These are phyloP conservation scores for Suillus sp. DNA, from an alignment of 768 basidiomycete genomes.

Conservation along the genomic window DNA sequence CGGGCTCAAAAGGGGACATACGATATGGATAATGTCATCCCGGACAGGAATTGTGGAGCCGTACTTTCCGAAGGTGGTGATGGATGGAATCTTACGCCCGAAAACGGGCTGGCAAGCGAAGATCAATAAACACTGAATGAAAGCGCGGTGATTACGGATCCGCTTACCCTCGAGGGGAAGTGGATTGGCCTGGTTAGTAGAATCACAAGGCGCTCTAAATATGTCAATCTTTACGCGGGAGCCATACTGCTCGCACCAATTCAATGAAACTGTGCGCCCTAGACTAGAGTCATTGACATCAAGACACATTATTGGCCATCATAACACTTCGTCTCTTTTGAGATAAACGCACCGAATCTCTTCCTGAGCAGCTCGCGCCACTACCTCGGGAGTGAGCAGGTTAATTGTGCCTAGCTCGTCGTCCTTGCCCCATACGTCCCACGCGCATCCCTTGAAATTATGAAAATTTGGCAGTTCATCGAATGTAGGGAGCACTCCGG, in stretches of 20 bases:
- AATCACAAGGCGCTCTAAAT: neutral
- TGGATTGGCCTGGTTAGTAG: conserved; percentile 56
- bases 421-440: conserved; percentile 66
- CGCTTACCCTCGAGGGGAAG: conserved; percentile 59
- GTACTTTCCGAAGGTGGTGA: conserved; percentile 41
- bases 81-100: conserved; percentile 52
- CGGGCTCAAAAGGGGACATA: conserved; percentile 27
- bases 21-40: conserved; percentile 60
- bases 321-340: neutral
- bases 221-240: conserved; percentile 1
- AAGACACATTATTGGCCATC: neutral
- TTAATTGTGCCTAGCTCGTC: conserved; percentile 72
- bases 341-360: conserved; percentile 53
- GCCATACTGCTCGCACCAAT: conserved; percentile 49
- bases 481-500: conserved; percentile 42
- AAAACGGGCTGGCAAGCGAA: conserved; percentile 54
- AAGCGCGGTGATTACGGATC: neutral
- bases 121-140: neutral
- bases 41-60: conserved; percentile 22
- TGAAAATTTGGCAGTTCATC: conserved; percentile 49
- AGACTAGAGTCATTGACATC: neutral
- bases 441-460: conserved; percentile 59
- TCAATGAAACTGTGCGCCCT: conserved; percentile 59
- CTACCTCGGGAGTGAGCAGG: conserved; percentile 62
- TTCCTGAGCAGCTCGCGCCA: conserved; percentile 55